Evolutionary conservation across 305 asterid genomes (phyloP).

Genomic region (Petunia hybrid): DNA sequence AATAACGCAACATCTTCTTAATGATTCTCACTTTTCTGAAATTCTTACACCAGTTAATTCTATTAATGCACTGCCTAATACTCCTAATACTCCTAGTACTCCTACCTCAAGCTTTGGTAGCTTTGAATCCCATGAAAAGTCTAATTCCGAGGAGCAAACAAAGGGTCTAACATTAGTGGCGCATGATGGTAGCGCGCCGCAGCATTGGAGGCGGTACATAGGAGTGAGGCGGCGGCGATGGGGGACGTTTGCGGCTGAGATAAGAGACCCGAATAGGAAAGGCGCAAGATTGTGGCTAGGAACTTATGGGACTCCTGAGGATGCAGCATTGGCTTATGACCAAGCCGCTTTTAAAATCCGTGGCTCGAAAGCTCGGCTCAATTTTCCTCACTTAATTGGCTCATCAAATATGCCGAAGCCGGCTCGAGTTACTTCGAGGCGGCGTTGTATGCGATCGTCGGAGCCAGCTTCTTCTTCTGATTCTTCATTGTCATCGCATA

Average conservation of each 20-base stretch:
- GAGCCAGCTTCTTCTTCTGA: not conserved
- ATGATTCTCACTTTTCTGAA: slow-evolving; percentile 50
- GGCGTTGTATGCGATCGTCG: slow-evolving; percentile 12
- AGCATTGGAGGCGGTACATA: slow-evolving; percentile 47
- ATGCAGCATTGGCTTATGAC: slow-evolving; percentile 69
- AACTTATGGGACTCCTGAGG: slow-evolving; percentile 57
- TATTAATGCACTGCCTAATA: not conserved
- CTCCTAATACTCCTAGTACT: not conserved
- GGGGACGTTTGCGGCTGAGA: slow-evolving; percentile 65
- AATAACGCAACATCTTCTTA: slow-evolving; percentile 46
- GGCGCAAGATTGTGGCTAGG: slow-evolving; percentile 59
- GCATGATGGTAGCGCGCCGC: slow-evolving; percentile 1
- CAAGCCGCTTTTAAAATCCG: slow-evolving; percentile 53
- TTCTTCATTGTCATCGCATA: not conserved
- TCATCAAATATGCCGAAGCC: slow-evolving; percentile 33
- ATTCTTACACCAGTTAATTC: not conserved
- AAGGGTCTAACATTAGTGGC: not conserved
- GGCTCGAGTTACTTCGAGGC: slow-evolving; percentile 46
- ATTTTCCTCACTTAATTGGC: slow-evolving; percentile 57
- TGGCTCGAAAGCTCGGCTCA: slow-evolving; percentile 55
- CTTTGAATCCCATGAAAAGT: not conserved
- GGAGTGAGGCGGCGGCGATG: slow-evolving; percentile 68
- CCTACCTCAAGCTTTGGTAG: slow-evolving; percentile 16
- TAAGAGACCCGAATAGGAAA: slow-evolving; percentile 49
- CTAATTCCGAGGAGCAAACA: no score